phyloP scores from a whole-genome alignment of 2,329 filamentous ascomycete species.

The Penicillium sclerotiorum region DNA sequence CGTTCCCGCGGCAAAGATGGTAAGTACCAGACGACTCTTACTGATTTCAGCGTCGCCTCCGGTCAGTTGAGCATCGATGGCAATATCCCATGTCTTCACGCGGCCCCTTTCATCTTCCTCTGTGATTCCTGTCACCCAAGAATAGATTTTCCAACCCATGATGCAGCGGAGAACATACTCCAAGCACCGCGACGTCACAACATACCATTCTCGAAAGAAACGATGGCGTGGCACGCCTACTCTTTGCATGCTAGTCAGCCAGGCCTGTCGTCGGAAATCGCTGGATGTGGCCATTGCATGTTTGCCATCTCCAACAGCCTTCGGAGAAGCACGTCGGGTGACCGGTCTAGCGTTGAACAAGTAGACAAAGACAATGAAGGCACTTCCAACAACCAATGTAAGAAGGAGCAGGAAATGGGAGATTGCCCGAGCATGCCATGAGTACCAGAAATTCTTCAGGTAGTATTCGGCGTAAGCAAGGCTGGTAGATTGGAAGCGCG shows the following conservation, averaged over 20 bases:
- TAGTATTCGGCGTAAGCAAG: conserved; percentile 29
- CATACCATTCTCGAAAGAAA: conserved; percentile 81
- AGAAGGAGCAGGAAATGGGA: conserved; percentile 54
- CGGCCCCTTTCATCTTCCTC: conserved; percentile 83
- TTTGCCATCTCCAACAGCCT: conserved; percentile 28
- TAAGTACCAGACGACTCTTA: conserved; percentile 81
- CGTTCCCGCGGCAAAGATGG: conserved; percentile 83
- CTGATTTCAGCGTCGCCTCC: conserved; percentile 89
- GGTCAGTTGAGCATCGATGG: conserved; percentile 87
- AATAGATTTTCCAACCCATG: conserved; percentile 76
- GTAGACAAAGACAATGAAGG: conserved; percentile 60
- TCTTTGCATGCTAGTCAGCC: conserved; percentile 90
- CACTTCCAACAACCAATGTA: conserved; percentile 55
- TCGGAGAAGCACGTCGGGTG: conserved; percentile 51
- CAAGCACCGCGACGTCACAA: conserved; percentile 74
- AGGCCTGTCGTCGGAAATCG: conserved; percentile 81
- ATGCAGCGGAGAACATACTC: conserved; percentile 80
- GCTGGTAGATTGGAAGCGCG: conserved; percentile 32
- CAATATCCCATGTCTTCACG: conserved; percentile 90
- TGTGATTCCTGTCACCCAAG: conserved; percentile 75
- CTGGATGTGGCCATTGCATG: conserved; percentile 70
- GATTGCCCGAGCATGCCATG: conserved; percentile 42
- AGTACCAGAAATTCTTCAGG: conserved; percentile 33
- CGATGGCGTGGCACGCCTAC: conserved; percentile 89
- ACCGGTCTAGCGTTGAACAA: conserved; percentile 61